phyloP scores from a whole-genome alignment of 352 stramenopile species.

The Globisporangium nagaii region DNA sequence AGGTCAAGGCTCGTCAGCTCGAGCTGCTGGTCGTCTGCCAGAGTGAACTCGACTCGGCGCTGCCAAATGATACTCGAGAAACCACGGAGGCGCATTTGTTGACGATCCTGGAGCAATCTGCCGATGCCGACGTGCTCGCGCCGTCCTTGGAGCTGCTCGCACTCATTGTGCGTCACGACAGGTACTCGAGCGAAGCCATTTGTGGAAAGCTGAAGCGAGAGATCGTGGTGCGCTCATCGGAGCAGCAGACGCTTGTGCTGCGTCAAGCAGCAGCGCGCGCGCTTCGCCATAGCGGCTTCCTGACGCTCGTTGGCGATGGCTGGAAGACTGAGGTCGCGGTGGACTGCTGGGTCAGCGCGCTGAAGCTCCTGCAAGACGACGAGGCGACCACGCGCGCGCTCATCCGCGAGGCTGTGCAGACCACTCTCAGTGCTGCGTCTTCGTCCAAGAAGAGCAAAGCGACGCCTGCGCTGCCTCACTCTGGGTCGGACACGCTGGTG shows the following conservation, averaged over 20 bases:
- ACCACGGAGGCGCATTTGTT: slow-evolving; percentile 20
- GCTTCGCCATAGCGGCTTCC: slow-evolving; percentile 39
- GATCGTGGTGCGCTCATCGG: slow-evolving; percentile 37
- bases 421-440: slow-evolving; percentile 16
- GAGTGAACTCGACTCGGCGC: slow-evolving; percentile 10
- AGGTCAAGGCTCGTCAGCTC: slow-evolving; percentile 46
- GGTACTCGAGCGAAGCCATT: background rate
- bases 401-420: slow-evolving; percentile 26
- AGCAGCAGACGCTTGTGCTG: slow-evolving; percentile 53
- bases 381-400: slow-evolving; percentile 29
- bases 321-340: slow-evolving; percentile 24
- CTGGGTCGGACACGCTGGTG: slow-evolving; percentile 47
- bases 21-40: slow-evolving; percentile 43
- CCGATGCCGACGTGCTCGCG: slow-evolving; percentile 44
- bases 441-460: background rate
- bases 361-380: slow-evolving; percentile 72
- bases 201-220: slow-evolving; percentile 26
- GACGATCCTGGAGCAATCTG: slow-evolving; percentile 28
- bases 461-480: background rate
- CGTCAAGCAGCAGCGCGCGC: slow-evolving; percentile 50
- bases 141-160: slow-evolving; percentile 60
- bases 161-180: slow-evolving; percentile 22
- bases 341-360: slow-evolving; percentile 46
- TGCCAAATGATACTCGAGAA: slow-evolving; percentile 6
- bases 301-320: slow-evolving; percentile 13